Conservation (phyloP, 768 basidiomycete genomes). For the Pleurotus tuoliensis region DNA sequence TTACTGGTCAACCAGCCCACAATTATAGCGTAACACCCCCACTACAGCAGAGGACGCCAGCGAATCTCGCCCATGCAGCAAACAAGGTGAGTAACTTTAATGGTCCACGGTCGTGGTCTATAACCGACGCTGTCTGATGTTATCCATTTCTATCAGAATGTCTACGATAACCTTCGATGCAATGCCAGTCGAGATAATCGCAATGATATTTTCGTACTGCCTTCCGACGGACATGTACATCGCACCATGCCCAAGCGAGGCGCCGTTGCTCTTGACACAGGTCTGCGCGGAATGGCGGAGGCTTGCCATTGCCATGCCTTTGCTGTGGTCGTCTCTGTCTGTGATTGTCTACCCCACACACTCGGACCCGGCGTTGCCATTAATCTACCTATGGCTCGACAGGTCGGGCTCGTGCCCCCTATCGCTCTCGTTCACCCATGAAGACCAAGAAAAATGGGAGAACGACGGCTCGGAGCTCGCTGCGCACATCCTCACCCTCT, state of each 20-base stretch:
- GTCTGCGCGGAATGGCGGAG: conserved; percentile 7
- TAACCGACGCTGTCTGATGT: not conserved
- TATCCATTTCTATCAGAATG: not conserved
- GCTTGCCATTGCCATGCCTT: conserved; percentile 2
- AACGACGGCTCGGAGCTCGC: conserved; percentile 4
- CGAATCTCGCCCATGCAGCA: not conserved
- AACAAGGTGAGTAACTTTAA: not conserved
- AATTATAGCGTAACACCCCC: too few species aligned
- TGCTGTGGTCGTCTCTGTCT: conserved; percentile 6
- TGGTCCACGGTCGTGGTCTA: too few species aligned
- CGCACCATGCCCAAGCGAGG: not conserved
- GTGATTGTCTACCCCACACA: conserved; percentile 2
- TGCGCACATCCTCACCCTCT: not conserved
- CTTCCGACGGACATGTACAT: conserved; percentile 42
- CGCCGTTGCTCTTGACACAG: conserved; percentile 7
- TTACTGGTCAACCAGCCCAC: too few species aligned
- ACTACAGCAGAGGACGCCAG: not conserved
- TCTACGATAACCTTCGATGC: not conserved
- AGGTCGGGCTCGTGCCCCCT: conserved; percentile 5
- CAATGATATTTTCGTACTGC: conserved; percentile 51
- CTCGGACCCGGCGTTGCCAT: conserved; percentile 1
- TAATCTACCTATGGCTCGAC: conserved; percentile 3
- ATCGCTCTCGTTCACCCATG: conserved; percentile 3
- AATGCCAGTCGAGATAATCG: conserved; percentile 25
- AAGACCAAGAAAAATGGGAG: conserved; percentile 1